Evolutionary conservation across 257 asterid genomes (phyloP).

Genomic region (Solanum clarkiae): DNA sequence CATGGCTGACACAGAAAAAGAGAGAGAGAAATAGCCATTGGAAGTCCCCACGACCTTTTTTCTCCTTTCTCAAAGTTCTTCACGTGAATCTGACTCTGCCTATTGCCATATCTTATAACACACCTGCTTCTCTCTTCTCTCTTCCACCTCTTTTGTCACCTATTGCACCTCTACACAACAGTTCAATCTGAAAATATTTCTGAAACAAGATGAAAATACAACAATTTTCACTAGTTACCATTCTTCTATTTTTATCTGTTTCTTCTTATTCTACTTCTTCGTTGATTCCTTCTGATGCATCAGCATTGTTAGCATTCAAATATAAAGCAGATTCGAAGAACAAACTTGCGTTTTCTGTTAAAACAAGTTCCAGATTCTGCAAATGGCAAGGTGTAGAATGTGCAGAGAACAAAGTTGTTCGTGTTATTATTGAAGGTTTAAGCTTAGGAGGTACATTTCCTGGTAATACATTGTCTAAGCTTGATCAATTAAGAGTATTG

Average conservation of each 20-base stretch:
- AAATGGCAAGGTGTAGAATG: conserved; percentile 63
- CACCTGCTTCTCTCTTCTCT: conserved; percentile 16
- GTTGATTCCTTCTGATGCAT: conserved; percentile 27
- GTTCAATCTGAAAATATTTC: not conserved
- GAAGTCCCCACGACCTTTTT: not conserved
- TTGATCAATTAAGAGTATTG: conserved; percentile 56
- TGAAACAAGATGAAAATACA: not conserved
- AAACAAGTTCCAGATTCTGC: conserved; percentile 30
- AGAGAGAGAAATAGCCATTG: not conserved
- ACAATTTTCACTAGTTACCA: not conserved
- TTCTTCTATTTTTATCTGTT: not conserved
- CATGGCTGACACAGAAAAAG: not conserved
- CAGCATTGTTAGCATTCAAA: conserved; percentile 55
- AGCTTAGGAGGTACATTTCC: conserved; percentile 48
- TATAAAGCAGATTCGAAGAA: conserved; percentile 46
- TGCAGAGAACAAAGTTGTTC: conserved; percentile 26
- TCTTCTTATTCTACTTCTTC: not conserved
- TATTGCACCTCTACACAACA: not conserved
- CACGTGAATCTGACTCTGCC: conserved; percentile 57
- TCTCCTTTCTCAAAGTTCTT: not conserved
- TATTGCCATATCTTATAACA: conserved; percentile 7
- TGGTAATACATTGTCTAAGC: conserved; percentile 30
- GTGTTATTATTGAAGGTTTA: conserved; percentile 25
- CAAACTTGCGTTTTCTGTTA: conserved; percentile 19
- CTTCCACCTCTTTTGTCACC: conserved; percentile 18